Conservation (phyloP, 148 eudicot species). For the Diospyros lotus region DNA sequence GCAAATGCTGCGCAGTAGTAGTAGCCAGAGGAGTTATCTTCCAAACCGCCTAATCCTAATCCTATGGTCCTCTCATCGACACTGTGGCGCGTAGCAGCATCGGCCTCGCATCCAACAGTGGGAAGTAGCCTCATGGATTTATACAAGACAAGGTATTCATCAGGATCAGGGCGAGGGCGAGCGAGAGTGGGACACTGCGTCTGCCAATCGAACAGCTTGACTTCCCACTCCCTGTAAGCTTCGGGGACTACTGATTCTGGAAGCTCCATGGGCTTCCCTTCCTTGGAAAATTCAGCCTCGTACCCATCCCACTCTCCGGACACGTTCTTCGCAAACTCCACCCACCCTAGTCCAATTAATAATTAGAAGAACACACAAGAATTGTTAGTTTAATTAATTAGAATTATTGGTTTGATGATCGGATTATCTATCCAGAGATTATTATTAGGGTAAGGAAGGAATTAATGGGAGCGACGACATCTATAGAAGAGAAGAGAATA, state of each 20-base stretch:
- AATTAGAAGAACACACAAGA: too few species aligned
- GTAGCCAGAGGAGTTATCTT: slow-evolving; percentile 15
- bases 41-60: slow-evolving; percentile 19
- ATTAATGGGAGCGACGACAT: too few species aligned
- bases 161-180: slow-evolving; percentile 11
- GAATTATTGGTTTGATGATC: too few species aligned
- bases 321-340: slow-evolving; percentile 62
- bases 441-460: too few species aligned
- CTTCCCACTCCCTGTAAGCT: slow-evolving; percentile 96
- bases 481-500: too few species aligned
- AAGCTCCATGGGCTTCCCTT: slow-evolving; percentile 74
- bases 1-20: slow-evolving; percentile 26
- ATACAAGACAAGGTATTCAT: slow-evolving; percentile 34
- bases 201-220: slow-evolving; percentile 93
- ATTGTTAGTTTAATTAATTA: too few species aligned
- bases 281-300: slow-evolving; percentile 76
- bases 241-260: slow-evolving; percentile 85
- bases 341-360: slow-evolving; percentile 42
- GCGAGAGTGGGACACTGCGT: slow-evolving; percentile 96
- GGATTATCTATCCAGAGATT: too few species aligned
- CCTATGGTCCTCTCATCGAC: slow-evolving; percentile 44
- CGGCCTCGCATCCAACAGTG: slow-evolving; percentile 98
- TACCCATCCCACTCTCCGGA: slow-evolving; percentile 99
- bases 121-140: slow-evolving; percentile 74
- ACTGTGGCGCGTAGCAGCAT: slow-evolving; percentile 77